Percentiles rank a stretch among this genome's conserved stretches.
phyloP scores from a whole-genome alignment of 371 early-diverging fungal species.

The Lichtheimia ornata region DNA sequence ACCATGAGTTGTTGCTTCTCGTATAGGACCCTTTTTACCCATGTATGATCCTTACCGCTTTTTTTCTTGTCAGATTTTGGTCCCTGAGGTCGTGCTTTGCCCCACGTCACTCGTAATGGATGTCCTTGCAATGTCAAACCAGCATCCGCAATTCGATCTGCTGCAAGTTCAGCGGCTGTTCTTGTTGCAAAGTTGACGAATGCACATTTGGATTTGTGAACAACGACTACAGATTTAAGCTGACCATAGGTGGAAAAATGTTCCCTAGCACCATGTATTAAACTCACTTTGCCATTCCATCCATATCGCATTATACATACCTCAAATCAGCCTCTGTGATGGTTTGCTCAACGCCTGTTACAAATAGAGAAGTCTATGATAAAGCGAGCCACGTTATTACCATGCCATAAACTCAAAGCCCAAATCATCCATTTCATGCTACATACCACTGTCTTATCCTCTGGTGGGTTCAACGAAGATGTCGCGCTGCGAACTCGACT shows the following conservation, averaged over 20 bases:
- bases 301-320: constrained; percentile 23
- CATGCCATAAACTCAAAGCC: neutral
- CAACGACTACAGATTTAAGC: constrained; percentile 84
- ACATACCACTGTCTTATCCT: constrained; percentile 70
- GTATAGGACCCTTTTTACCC: neutral
- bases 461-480: constrained; percentile 56
- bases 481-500: constrained; percentile 48
- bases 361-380: constrained; percentile 74
- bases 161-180: constrained; percentile 77
- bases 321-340: constrained; percentile 73
- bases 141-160: constrained; percentile 54
- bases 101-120: constrained; percentile 63
- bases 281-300: neutral
- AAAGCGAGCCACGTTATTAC: neutral
- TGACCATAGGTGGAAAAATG: constrained; percentile 86
- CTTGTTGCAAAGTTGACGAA: constrained; percentile 87
- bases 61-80: constrained; percentile 48
- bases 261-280: constrained; percentile 36
- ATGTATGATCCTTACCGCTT: constrained; percentile 2
- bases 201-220: constrained; percentile 79
- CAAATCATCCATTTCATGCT: neutral
- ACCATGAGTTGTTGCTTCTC: neutral
- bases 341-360: constrained; percentile 70
- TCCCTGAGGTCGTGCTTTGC: constrained; percentile 59
- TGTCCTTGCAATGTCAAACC: constrained; percentile 54